Conservation (phyloP, 495 filamentous ascomycete species). For the Lophium mytilinum region DNA sequence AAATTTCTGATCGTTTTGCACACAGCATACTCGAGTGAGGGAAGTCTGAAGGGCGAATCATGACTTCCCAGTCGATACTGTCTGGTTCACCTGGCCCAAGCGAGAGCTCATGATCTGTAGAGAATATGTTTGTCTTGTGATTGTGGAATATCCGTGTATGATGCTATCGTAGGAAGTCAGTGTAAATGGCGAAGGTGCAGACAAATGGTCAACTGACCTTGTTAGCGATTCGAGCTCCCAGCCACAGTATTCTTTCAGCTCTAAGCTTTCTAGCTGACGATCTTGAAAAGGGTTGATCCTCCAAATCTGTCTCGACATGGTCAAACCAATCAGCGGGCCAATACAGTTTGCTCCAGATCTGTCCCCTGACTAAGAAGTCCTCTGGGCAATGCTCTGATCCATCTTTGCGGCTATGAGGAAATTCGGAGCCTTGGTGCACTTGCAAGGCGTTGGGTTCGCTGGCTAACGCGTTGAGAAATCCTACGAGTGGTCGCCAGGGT, state of each 20-base stretch:
- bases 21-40: too few species aligned
- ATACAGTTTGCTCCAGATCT: constrained; percentile 60
- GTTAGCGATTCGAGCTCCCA: constrained; percentile 33
- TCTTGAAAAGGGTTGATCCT: constrained; percentile 64
- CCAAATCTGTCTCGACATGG: constrained; percentile 57
- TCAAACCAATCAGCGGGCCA: constrained; percentile 65
- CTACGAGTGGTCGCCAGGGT: constrained; percentile 58
- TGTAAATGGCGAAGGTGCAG: background rate
- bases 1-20: too few species aligned
- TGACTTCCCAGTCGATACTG: too few species aligned
- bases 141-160: background rate
- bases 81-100: too few species aligned
- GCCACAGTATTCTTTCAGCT: constrained; percentile 66
- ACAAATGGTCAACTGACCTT: constrained; percentile 8
- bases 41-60: too few species aligned
- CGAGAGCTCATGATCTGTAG: background rate
- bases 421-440: constrained; percentile 14
- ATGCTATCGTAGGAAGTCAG: constrained; percentile 1
- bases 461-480: constrained; percentile 57
- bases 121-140: background rate
- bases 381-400: constrained; percentile 57
- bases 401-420: constrained; percentile 8
- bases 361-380: constrained; percentile 72
- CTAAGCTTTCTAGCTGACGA: constrained; percentile 56
- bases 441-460: constrained; percentile 35